A percentile compares a stretch with the other conserved stretches of the same genome.
Conservation (phyloP, 1,139 yeast genomes). For the Arxiozyma slooffiae region DNA sequence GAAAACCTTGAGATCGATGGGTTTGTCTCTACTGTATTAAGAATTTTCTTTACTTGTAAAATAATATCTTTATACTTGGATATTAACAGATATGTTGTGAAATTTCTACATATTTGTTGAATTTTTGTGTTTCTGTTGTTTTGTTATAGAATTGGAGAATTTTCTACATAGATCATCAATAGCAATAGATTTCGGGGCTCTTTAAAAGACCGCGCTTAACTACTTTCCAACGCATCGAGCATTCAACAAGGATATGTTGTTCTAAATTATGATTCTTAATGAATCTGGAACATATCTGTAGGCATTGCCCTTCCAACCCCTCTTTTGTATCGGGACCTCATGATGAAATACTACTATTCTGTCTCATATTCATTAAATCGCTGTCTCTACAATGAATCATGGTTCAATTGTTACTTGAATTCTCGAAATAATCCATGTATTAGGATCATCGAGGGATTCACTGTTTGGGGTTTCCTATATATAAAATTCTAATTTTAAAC, state of each 20-base stretch:
- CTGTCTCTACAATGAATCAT: conserved; percentile 47
- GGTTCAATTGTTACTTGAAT: conserved; percentile 64
- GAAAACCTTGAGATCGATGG: conserved; percentile 66
- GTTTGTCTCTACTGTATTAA: conserved; percentile 54
- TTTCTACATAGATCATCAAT: conserved; percentile 71
- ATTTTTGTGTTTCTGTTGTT: conserved; percentile 45
- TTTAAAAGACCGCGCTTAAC: conserved; percentile 81
- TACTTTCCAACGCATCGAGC: conserved; percentile 95
- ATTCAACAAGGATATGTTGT: conserved; percentile 67
- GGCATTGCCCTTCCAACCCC: conserved; percentile 72
- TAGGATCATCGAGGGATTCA: conserved; percentile 52
- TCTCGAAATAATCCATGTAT: conserved; percentile 89
- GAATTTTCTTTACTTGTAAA: conserved; percentile 60
- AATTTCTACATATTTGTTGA: conserved; percentile 57
- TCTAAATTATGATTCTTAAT: conserved; percentile 39
- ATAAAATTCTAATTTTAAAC: conserved; percentile 37
- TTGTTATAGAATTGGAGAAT: conserved; percentile 68
- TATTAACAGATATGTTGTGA: conserved; percentile 28
- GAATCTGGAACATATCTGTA: conserved; percentile 71
- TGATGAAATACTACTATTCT: conserved; percentile 93
- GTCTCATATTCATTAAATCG: conserved; percentile 70
- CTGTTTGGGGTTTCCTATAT: conserved; percentile 8
- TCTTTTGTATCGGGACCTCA: conserved; percentile 62
- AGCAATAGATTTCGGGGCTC: conserved; percentile 54
- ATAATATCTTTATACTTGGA: conserved; percentile 37